phyloP scores from a whole-genome alignment of 306 rosid species.

The Oxytropis ochrocephala region DNA sequence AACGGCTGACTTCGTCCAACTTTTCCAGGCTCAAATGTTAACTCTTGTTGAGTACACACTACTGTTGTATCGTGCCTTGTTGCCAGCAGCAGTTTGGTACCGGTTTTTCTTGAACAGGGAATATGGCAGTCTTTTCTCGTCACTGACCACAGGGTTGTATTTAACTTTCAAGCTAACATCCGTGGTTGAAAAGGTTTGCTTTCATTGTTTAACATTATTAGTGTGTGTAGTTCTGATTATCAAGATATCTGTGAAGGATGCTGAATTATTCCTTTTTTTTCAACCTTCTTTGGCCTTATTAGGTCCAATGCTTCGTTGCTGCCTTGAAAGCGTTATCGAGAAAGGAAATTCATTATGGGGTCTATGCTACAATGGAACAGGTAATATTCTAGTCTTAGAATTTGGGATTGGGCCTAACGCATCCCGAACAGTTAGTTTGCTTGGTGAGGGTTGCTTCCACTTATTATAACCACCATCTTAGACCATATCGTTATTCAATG shows the following conservation, averaged over 20 bases:
- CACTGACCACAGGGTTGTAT: slow-evolving; percentile 84
- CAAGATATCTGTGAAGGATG: neutral
- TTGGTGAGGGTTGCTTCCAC: no score
- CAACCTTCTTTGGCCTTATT: neutral
- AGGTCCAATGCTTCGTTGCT: slow-evolving; percentile 70
- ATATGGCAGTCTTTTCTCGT: slow-evolving; percentile 85
- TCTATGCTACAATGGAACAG: slow-evolving; percentile 78
- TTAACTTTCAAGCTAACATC: slow-evolving; percentile 88
- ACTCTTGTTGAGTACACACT: slow-evolving; percentile 69
- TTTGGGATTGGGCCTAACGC: no score
- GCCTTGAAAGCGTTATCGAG: slow-evolving; percentile 69
- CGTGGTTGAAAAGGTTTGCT: slow-evolving; percentile 71
- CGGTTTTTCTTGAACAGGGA: slow-evolving; percentile 80
- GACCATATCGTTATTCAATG: no score
- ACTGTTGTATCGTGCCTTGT: slow-evolving; percentile 73
- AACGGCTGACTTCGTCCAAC: slow-evolving; percentile 22
- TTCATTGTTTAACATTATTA: neutral
- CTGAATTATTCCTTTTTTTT: neutral
- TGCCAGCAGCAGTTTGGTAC: slow-evolving; percentile 90
- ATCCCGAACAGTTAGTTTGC: no score
- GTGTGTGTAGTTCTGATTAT: neutral
- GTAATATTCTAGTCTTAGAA: slow-evolving; percentile 22
- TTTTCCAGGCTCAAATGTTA: slow-evolving; percentile 71
- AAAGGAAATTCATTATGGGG: slow-evolving; percentile 77
- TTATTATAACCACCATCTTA: no score